These are phyloP conservation scores for Mercurialis annua DNA, from an alignment of 345 rosid species.

Conservation along the genomic window DNA sequence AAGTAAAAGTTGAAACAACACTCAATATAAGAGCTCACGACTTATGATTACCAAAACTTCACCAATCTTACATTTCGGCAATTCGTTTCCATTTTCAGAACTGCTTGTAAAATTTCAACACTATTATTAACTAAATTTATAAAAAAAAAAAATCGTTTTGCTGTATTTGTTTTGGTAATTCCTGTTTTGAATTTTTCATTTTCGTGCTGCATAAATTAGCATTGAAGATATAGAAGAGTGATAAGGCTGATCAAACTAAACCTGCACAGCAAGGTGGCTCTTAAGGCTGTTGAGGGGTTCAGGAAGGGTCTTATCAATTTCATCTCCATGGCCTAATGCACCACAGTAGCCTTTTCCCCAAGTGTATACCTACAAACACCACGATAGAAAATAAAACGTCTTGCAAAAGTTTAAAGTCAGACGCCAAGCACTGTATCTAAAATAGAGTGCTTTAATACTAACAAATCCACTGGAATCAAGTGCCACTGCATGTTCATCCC, in stretches of 20 bases:
- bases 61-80: too few relatives aligned
- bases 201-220: too few relatives aligned
- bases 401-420: background rate
- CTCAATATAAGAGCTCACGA: background rate
- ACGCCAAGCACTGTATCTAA: constrained; percentile 7
- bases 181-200: too few relatives aligned
- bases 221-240: background rate
- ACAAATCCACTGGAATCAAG: constrained; percentile 93
- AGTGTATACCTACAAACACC: constrained; percentile 62
- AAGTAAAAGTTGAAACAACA: background rate
- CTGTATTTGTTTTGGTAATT: too few relatives aligned
- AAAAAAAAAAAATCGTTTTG: too few relatives aligned
- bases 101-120: too few relatives aligned
- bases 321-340: constrained; percentile 96
- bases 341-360: constrained; percentile 99
- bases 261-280: constrained; percentile 72
- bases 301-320: constrained; percentile 83
- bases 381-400: constrained; percentile 12
- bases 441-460: constrained; percentile 23
- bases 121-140: too few relatives aligned
- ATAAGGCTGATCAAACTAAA: constrained; percentile 18
- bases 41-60: too few relatives aligned
- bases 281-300: constrained; percentile 59
- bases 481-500: constrained; percentile 94
- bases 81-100: too few relatives aligned